Base-by-base conservation (phyloP, 2,329 filamentous ascomycete genomes). In the Xylariales sp. region DNA sequence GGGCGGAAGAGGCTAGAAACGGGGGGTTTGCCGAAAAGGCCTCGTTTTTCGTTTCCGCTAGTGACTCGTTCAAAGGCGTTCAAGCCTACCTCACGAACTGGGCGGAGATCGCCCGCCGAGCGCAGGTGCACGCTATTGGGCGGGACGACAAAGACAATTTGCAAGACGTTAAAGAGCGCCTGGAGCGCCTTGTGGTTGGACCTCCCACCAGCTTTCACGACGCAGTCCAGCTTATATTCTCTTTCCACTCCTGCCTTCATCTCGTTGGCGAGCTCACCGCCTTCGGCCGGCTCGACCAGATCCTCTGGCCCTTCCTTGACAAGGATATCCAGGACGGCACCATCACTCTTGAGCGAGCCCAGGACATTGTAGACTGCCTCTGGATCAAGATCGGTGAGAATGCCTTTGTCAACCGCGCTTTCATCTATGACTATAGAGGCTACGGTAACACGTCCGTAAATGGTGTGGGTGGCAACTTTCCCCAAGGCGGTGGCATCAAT, bases 391-490 rank as follows among this genome's bases (percentile, higher is more conserved):
- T 67, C 10, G 67, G 67, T 8, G 64, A 69, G 53, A 61, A 62
- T 34, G 67, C 67, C n/a, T 69, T 69, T 49, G 67, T 69, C 28
- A 69, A 69, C 56, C 67, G 67, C 34, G 67, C 67, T 23, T 69
- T 67, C 53, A 67, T 69, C 56, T 59, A 62, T 32, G 64, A 69
- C 49, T 69, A 69, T 23, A 32, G 67, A n/a, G 61, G 64, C 56
- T 65, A 67, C 16, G 64, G 67, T 34, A 67, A 59, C n/a, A 53
- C 56, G 3, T 58, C 64, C 16, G 43, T 69, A 8, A 67, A 67
- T 46, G 67, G 67, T 1, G 8, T 64, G 18, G 64, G 67, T 30
- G 56, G 45, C 18, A 69, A 69, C 43, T 69, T 69, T 16, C 64
- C 62, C 2, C 67, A 69, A 55, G 67, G 67, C 39, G 67, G 67